Conservation (phyloP, 2,329 filamentous ascomycete species). For the Dactylellina haptotyla region DNA sequence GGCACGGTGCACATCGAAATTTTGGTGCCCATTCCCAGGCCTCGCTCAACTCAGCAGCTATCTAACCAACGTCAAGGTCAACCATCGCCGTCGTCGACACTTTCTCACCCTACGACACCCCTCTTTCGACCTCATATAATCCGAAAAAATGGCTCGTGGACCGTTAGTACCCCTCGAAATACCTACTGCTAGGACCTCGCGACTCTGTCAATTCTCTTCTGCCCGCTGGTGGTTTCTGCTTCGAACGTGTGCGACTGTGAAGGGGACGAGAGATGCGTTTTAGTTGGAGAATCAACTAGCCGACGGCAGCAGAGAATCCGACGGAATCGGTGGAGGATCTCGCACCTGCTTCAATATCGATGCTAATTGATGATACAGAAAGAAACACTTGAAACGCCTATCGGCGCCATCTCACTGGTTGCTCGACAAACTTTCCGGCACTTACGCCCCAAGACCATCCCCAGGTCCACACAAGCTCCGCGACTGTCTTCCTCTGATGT, state of each 20-base stretch:
- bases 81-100: conserved; percentile 44
- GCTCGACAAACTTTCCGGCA: conserved; percentile 98
- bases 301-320: conserved; percentile 17
- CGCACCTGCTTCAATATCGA: conserved; percentile 17
- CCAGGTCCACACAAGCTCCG: conserved; percentile 98
- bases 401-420: conserved; percentile 99
- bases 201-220: conserved; percentile 26
- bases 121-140: conserved; percentile 37
- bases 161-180: conserved; percentile 48
- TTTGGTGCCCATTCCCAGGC: conserved; percentile 45
- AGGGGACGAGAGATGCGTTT: neutral
- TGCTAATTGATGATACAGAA: conserved; percentile 62
- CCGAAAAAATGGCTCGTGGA: conserved; percentile 53
- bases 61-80: conserved; percentile 42
- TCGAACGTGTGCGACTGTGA: neutral
- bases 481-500: conserved; percentile 91
- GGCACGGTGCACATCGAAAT: conserved; percentile 52
- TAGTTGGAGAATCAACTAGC: conserved; percentile 11
- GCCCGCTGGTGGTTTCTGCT: conserved; percentile 11
- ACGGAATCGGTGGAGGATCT: conserved; percentile 3
- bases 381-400: conserved; percentile 99
- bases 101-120: conserved; percentile 30
- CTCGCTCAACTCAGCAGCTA: conserved; percentile 43
- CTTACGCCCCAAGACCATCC: conserved; percentile 77
- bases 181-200: neutral